Evolutionary conservation across 1,139 yeast species (phyloP).

Genomic region (Saccharomycopsis hybrid): DNA sequence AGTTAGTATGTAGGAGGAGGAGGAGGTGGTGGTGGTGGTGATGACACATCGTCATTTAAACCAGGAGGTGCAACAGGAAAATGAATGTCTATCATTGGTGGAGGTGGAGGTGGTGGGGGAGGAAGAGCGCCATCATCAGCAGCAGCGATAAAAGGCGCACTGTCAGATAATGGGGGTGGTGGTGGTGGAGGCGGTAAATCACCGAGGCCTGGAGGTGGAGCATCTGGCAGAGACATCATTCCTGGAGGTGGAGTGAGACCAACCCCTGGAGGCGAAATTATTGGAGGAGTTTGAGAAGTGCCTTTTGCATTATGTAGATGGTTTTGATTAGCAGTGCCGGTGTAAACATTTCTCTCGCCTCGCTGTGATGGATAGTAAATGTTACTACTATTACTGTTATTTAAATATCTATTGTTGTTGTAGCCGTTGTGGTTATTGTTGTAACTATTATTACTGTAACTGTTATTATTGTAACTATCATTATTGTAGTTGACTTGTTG

Average conservation of each 20-base stretch:
- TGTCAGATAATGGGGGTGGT: slow-evolving; percentile 17
- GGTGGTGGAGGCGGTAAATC: slow-evolving; percentile 2
- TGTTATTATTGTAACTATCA: background rate
- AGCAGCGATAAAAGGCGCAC: slow-evolving; percentile 18
- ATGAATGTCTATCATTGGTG: slow-evolving; percentile 16
- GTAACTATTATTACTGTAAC: background rate
- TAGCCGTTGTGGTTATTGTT: background rate
- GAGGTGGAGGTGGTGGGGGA: slow-evolving; percentile 21
- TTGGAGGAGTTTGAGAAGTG: background rate
- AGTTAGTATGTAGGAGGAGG: slow-evolving; percentile 19
- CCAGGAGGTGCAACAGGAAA: slow-evolving; percentile 20
- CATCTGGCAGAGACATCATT: background rate
- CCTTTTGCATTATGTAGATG: background rate
- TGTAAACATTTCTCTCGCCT: background rate
- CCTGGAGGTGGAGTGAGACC: background rate
- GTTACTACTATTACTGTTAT: background rate
- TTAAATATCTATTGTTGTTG: background rate
- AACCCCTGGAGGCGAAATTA: slow-evolving; percentile 4
- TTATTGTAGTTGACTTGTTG: too few relatives aligned
- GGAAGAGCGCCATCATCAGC: slow-evolving; percentile 1
- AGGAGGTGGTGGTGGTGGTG: slow-evolving; percentile 21
- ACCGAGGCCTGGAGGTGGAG: background rate
- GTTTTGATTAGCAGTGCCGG: background rate
- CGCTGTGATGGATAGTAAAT: background rate
- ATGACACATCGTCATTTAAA: slow-evolving; percentile 1